These are phyloP conservation scores for Kregervanrija fluxuum DNA, from an alignment of 805 yeast species.

Conservation along the genomic window DNA sequence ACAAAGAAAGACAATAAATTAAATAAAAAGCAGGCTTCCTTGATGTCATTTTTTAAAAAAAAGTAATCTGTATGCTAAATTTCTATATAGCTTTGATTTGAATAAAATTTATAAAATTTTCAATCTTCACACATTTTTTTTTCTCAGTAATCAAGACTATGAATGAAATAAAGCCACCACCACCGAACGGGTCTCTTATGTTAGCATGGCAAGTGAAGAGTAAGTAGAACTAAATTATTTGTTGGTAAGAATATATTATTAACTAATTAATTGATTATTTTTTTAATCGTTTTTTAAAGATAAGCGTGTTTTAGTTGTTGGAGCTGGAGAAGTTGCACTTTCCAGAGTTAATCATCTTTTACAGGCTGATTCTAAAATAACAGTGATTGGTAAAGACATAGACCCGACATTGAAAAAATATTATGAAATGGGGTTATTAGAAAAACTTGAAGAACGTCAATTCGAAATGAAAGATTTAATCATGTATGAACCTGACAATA, in stretches of 20 bases:
- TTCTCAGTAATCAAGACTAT: neutral
- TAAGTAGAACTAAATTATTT: constrained; percentile 16
- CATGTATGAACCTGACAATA: constrained; percentile 35
- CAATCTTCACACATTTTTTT: too few species aligned
- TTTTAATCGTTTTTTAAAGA: constrained; percentile 17
- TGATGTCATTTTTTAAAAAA: constrained; percentile 29
- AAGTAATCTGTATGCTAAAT: constrained; percentile 4
- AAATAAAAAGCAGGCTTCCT: constrained; percentile 19
- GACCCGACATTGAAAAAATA: constrained; percentile 30
- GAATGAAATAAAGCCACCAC: constrained; percentile 11
- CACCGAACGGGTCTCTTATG: constrained; percentile 48
- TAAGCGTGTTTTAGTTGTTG: constrained; percentile 63
- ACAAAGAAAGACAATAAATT: too few species aligned
- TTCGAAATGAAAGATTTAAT: constrained; percentile 42
- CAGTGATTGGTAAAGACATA: constrained; percentile 44
- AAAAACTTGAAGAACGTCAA: constrained; percentile 34
- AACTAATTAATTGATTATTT: constrained; percentile 1
- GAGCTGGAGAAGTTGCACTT: constrained; percentile 74
- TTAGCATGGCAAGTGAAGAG: constrained; percentile 70
- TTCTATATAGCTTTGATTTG: neutral
- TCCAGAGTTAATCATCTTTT: constrained; percentile 61
- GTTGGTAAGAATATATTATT: neutral
- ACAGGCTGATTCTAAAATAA: constrained; percentile 62
- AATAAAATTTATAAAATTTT: neutral
- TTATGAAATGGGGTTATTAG: constrained; percentile 33